These are phyloP conservation scores for Xylaria longipes DNA, from an alignment of 495 filamentous ascomycete genomes.

Conservation along the genomic window DNA sequence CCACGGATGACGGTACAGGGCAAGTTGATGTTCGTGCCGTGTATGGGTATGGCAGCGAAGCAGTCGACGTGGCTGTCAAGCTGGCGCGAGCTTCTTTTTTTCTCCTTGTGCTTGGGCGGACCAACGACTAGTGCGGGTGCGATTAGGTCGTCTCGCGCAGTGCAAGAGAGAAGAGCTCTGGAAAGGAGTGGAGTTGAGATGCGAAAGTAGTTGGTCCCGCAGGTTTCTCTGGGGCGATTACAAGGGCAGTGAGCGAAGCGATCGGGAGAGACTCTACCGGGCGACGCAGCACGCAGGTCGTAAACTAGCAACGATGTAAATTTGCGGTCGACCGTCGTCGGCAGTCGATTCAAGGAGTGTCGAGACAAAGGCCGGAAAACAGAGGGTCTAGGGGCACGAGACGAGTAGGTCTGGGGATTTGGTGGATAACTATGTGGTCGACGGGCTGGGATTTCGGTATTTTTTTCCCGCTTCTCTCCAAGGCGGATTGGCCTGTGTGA, in stretches of 20 bases:
- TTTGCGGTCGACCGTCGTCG: constrained; percentile 17
- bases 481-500: constrained; percentile 29
- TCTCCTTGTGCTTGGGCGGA: constrained; percentile 11
- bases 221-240: constrained; percentile 29
- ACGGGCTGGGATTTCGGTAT: constrained; percentile 19
- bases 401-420: not conserved
- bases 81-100: constrained; percentile 13
- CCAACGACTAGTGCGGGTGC: constrained; percentile 15
- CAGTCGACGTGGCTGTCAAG: constrained; percentile 22
- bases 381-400: constrained; percentile 2
- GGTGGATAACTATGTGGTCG: constrained; percentile 7
- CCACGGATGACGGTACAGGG: constrained; percentile 41
- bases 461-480: constrained; percentile 33
- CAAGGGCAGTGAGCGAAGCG: constrained; percentile 27
- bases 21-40: constrained; percentile 16
- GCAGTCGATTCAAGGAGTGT: constrained; percentile 27
- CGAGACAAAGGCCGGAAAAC: constrained; percentile 24
- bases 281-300: constrained; percentile 21
- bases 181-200: constrained; percentile 22
- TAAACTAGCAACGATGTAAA: constrained; percentile 12
- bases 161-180: constrained; percentile 18
- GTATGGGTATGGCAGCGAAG: constrained; percentile 9
- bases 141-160: constrained; percentile 29
- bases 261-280: constrained; percentile 20
- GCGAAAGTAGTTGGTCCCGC: constrained; percentile 29